These are phyloP conservation scores for Fusarium redolens DNA, from an alignment of 2,329 filamentous ascomycete species.

Conservation along the genomic window DNA sequence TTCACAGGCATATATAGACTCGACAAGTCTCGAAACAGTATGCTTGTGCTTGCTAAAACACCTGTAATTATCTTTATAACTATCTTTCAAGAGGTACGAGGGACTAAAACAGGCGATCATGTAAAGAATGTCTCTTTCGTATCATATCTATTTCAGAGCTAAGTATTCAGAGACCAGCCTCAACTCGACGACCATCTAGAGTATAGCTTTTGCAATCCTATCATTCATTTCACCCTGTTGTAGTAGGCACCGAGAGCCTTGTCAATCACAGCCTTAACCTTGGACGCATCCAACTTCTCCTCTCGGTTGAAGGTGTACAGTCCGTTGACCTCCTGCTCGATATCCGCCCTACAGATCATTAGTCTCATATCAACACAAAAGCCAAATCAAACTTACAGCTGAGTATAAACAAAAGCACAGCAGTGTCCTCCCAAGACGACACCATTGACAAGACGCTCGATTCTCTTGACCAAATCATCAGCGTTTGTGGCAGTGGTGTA, in stretches of 20 bases:
- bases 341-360: constrained; percentile 57
- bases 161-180: background rate
- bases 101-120: background rate
- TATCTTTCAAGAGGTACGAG: fast-evolving
- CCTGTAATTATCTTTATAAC: fast-evolving
- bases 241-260: constrained; percentile 62
- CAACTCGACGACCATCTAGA: background rate
- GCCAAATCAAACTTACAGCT: constrained; percentile 60
- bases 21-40: background rate
- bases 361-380: background rate
- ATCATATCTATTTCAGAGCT: background rate
- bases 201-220: no score
- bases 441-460: constrained; percentile 68
- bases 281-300: constrained; percentile 68
- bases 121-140: background rate
- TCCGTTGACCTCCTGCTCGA: constrained; percentile 77
- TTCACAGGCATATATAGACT: background rate
- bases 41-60: fast-evolving
- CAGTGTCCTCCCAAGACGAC: constrained; percentile 67
- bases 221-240: constrained; percentile 39
- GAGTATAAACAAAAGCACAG: constrained; percentile 75
- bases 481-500: constrained; percentile 74
- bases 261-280: constrained; percentile 69
- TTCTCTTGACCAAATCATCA: constrained; percentile 67
- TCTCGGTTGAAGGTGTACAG: constrained; percentile 71